These are phyloP conservation scores for Metroxylon sagu DNA, from an alignment of 176 grass and related monocot species.

Conservation along the genomic window DNA sequence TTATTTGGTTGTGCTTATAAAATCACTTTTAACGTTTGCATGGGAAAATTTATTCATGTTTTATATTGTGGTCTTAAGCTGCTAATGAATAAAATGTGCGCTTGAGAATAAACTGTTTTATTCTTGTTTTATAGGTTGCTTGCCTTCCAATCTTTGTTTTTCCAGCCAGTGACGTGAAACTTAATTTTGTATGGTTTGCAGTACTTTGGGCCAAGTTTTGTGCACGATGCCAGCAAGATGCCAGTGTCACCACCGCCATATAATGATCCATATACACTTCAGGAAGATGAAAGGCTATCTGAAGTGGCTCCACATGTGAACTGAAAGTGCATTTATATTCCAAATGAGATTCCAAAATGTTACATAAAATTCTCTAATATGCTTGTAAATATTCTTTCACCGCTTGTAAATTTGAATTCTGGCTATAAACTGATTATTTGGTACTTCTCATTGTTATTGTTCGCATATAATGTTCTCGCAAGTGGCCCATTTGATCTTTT, in stretches of 20 bases:
- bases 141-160: too few species aligned
- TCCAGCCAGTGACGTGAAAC: too few species aligned
- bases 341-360: neutral
- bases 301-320: slow-evolving; percentile 35
- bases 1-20: too few species aligned
- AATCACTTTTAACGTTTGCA: too few species aligned
- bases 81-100: too few species aligned
- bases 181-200: slow-evolving; percentile 23
- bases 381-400: slow-evolving; percentile 13
- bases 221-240: slow-evolving; percentile 60
- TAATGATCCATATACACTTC: slow-evolving; percentile 71
- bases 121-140: too few species aligned
- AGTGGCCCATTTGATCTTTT: too few species aligned
- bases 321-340: slow-evolving; percentile 9
- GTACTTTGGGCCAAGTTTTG: slow-evolving; percentile 70
- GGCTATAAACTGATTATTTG: slow-evolving; percentile 28
- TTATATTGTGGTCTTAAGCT: too few species aligned
- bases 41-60: too few species aligned
- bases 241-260: slow-evolving; percentile 37
- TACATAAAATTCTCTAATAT: neutral
- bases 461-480: too few species aligned
- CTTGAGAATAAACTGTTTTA: too few species aligned
- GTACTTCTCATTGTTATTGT: neutral
- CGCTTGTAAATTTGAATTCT: slow-evolving; percentile 39
- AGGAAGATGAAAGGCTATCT: slow-evolving; percentile 75